Conservation (phyloP, 2,329 filamentous ascomycete genomes). For the Lachnellula hyalina region DNA sequence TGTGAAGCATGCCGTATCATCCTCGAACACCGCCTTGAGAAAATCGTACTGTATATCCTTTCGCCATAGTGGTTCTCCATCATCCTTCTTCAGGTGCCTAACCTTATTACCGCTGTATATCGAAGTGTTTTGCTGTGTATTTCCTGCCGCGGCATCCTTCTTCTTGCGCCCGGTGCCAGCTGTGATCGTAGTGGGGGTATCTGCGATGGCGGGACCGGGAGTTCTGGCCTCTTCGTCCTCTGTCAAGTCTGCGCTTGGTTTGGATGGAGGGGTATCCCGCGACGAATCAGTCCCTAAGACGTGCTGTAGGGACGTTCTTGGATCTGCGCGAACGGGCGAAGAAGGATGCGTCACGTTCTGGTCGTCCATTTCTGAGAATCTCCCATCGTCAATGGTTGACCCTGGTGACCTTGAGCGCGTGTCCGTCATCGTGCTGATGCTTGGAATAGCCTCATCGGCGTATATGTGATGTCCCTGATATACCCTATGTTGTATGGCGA, state of each 20-base stretch:
- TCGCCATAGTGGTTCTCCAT: slow-evolving; percentile 81
- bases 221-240: slow-evolving; percentile 30
- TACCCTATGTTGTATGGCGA: not conserved
- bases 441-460: slow-evolving; percentile 2
- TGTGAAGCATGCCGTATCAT: slow-evolving; percentile 73
- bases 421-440: slow-evolving; percentile 19
- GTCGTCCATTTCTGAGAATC: slow-evolving; percentile 28
- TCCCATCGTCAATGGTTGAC: slow-evolving; percentile 24
- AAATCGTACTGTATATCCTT: slow-evolving; percentile 88
- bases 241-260: slow-evolving; percentile 21
- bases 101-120: slow-evolving; percentile 53
- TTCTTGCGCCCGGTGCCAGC: slow-evolving; percentile 17
- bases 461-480: not conserved
- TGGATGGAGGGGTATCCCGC: slow-evolving; percentile 17
- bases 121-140: slow-evolving; percentile 18
- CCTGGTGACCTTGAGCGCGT: slow-evolving; percentile 18
- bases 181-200: slow-evolving; percentile 11
- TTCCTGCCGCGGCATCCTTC: slow-evolving; percentile 20
- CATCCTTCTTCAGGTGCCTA: slow-evolving; percentile 79
- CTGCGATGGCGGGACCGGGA: slow-evolving; percentile 13
- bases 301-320: slow-evolving; percentile 26
- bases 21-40: slow-evolving; percentile 71
- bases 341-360: slow-evolving; percentile 22
- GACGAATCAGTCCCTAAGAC: slow-evolving; percentile 23
- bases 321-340: slow-evolving; percentile 26